Base-by-base conservation (phyloP, 2,329 filamentous ascomycete genomes). In the Akanthomyces muscarius region DNA sequence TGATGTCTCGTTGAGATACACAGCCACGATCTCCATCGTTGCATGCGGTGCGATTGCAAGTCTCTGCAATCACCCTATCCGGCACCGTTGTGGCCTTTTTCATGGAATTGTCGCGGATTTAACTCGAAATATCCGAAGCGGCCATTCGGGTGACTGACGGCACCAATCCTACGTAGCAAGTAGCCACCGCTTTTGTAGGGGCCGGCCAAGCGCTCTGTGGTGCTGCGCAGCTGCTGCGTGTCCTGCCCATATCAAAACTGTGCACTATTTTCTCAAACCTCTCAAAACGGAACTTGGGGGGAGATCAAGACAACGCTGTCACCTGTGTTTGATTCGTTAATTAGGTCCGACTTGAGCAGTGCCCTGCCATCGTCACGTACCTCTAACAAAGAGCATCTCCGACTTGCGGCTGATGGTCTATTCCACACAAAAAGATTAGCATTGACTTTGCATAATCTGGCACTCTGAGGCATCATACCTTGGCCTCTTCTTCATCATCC, bases 341-440 rank as follows among this genome's bases (percentile, higher is more conserved):
- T 60, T 75, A 71, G 48, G 42, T 30, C 25, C 23, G 28, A 47
- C 30, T 50, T 23, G 7, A 36, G 18, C 25, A 16, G 8, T 25
- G 23, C n/a, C 11, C 2, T 23, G 23, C 6, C n/a, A 13, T 45
- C 6, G 10, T 52, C n/a, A 76, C 84, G 66, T 79, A 94, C 93
- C 94, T 90, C 95, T 84, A 64, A 99, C 94, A 75, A 99, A 99
- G 23, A 99, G 80, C 95, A 99, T 99, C 75, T 98, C 95, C 50
- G 92, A 96, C 76, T 97, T 96, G 78, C 96, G 96, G 80, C 94
- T 96, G 66, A 95, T 87, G 16, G 93, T 97, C 90, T 96, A 33
- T 23, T 51, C n/a, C 25, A 23, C 18, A 33, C 16, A 54, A 13
- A 10, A 16, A 14, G 3, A 13, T 58, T 25, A 58, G 44, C 10